Evolutionary conservation across 2,329 filamentous ascomycete genomes (phyloP), one percentile per base, ranked within the genome.

Genomic region (Phaeoacremonium minimum): DNA sequence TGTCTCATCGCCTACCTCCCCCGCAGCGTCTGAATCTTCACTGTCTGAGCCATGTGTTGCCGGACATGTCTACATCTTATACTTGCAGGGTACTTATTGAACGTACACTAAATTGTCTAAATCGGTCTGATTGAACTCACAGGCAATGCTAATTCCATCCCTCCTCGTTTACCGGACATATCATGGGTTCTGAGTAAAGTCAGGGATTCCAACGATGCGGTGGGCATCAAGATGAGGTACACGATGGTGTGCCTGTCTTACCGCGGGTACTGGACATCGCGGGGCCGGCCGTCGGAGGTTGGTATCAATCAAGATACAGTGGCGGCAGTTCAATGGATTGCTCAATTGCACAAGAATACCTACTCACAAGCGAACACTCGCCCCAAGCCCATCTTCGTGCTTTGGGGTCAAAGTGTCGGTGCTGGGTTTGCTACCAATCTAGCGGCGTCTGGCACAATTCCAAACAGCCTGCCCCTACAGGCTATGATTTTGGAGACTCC

Each of bases 361-460:
- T 44, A 43, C 41, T 19, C 39, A 28, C 17, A 34, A 15, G 35
- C 35, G 19, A 15, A 34, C 36, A 35, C 30, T 39, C 46, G 33
- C 40, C 56, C 26, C 32, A 53, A 46, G 32, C 58, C 64, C 13
- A 50, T 63, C 7, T 42, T 87, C 2, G 51, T 88, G 1, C 59
- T 90, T 9, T 90, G 85, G 85, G 85, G 85, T 0, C 85, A 90
- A 56, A 87, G 82, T 44, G 79, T 90, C 36, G 86, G 87, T 2
- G 76, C 80, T 17, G 85, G 82, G 2, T 75, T 90, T 29, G 84
- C 82, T 11, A 80, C 79, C 13, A 79, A 75, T 34, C 69, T 82
- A 3, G 71, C 76, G 12, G 70, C 67, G 6, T 52, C 57, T 29
- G 38, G 62, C 50, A 32, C 49, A 18, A 48, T 63, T 28, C 58